phyloP scores from a whole-genome alignment of 352 stramenopile genomes.

The Phytopythium litorale region DNA sequence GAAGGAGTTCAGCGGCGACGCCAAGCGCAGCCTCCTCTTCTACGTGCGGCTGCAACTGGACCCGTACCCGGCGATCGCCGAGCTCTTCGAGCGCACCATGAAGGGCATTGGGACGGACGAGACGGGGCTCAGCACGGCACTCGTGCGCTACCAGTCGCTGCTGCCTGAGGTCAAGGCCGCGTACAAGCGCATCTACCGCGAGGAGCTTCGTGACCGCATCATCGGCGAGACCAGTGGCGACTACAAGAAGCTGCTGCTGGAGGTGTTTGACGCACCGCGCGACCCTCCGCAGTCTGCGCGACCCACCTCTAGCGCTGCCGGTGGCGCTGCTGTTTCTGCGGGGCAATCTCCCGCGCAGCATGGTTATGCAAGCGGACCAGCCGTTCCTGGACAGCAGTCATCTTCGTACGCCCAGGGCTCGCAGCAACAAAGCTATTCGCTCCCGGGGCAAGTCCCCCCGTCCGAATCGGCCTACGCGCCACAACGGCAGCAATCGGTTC shows the following conservation, averaged over 20 bases:
- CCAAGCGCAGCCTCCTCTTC: slow-evolving; percentile 66
- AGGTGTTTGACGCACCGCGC: slow-evolving; percentile 67
- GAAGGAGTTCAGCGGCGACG: slow-evolving; percentile 80
- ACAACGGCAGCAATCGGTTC: not conserved
- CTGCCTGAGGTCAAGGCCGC: slow-evolving; percentile 46
- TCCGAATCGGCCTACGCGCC: not conserved
- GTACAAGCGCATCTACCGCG: slow-evolving; percentile 55
- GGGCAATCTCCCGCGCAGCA: slow-evolving; percentile 8
- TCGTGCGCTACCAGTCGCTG: slow-evolving; percentile 59
- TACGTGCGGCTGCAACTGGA: slow-evolving; percentile 52
- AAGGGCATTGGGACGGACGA: slow-evolving; percentile 70
- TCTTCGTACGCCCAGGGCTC: not conserved
- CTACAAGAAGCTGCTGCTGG: slow-evolving; percentile 54
- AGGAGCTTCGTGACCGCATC: slow-evolving; percentile 60
- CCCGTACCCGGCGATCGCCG: slow-evolving; percentile 56
- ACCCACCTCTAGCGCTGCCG: not conserved
- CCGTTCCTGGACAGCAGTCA: not conserved
- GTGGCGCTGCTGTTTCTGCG: not conserved
- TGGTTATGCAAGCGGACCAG: not conserved
- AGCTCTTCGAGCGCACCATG: slow-evolving; percentile 72
- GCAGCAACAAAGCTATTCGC: not conserved
- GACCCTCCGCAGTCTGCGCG: slow-evolving; percentile 19
- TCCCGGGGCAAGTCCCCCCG: not conserved
- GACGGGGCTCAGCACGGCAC: slow-evolving; percentile 40
- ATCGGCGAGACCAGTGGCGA: slow-evolving; percentile 56